Percentiles rank a stretch among this genome's conserved stretches.
Evolutionary conservation across 352 stramenopile species (phyloP).

Genomic region (Phytophthora meadii): DNA sequence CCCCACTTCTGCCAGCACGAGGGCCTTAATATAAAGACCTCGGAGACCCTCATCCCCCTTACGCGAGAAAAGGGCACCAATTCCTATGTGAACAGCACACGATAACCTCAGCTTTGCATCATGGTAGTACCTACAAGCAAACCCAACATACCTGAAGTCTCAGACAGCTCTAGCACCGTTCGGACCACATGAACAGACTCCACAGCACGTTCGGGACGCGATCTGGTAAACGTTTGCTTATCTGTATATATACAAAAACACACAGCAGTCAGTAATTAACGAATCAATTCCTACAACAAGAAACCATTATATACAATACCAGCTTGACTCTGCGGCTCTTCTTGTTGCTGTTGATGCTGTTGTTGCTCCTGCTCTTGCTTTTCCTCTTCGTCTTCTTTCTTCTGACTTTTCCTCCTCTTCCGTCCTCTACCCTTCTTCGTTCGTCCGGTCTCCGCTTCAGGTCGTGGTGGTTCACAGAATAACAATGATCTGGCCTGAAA

Average conservation of each 20-base stretch:
- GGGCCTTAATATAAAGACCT: conserved; percentile 52
- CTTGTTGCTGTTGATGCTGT: too few species aligned
- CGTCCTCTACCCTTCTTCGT: conserved; percentile 14
- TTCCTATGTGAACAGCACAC: conserved; percentile 27
- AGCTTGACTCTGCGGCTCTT: conserved; percentile 45
- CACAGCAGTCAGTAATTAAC: too few species aligned
- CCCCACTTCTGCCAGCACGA: conserved; percentile 59
- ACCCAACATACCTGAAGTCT: conserved; percentile 31
- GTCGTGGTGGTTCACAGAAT: conserved; percentile 43
- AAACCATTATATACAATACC: conserved; percentile 23
- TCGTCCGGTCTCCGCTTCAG: background rate
- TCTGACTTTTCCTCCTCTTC: conserved; percentile 8
- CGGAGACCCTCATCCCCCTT: conserved; percentile 53
- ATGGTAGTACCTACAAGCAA: too few species aligned
- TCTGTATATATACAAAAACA: conserved; percentile 30
- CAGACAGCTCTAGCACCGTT: conserved; percentile 48
- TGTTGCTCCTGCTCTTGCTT: background rate
- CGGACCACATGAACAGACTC: conserved; percentile 42
- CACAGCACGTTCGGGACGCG: conserved; percentile 35
- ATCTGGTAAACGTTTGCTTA: conserved; percentile 44
- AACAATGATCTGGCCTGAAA: conserved; percentile 59
- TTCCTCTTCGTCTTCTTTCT: conserved; percentile 7
- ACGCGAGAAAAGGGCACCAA: conserved; percentile 58
- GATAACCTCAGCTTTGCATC: background rate
- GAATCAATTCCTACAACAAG: too few species aligned